Base-by-base conservation (phyloP, 345 rosid species). In the Citrus trifoliata region DNA sequence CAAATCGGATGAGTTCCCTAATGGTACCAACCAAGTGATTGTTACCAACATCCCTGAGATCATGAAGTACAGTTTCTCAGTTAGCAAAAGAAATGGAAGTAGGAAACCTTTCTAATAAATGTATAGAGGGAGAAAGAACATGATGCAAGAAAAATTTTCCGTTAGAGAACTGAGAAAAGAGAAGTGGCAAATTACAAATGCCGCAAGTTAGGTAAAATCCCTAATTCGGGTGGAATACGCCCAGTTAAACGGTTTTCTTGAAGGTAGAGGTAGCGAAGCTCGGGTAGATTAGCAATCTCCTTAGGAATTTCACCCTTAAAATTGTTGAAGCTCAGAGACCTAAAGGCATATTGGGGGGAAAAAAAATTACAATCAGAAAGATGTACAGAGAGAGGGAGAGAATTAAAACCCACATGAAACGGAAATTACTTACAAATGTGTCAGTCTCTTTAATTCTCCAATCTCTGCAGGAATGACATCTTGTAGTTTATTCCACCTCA, bases 401-500 rank as follows among this genome's bases (percentile, higher is more conserved):
- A 71, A 21, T 12, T 62, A 1, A 8, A 69, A 75, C 51, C 67
- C 18, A 28, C 9, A 3, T 5, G 12, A 61, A 48, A 75, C 27
- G 56, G 38, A 55, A 78, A 66, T 42, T 30, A 86, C 97, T 92
- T 79, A 95, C 98, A 95, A 85, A 88, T 93, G 97, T 13, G 97
- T 93, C 74, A 95, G 85, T 62, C 89, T 92, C 89, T 93, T 95
- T 69, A 95, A 91, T 80, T 90, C 94, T 7, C 98, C 97, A 76
- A 95, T 89, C 85, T 95, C 98, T 0, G 94, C 87, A 79, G 98
- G 99, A 84, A 95, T 88, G 73, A 81, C 90, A 84, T 95, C 97
- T 88, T 95, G 98, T 72, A 95, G 91, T 62, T 95, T 93, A 82
- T 95, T 95, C 97, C 96, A 93, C 88, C 98, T 90, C 86, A 95